Evolutionary conservation across 441 rosid genomes (phyloP).

Genomic region (Metrosideros polymorpha): DNA sequence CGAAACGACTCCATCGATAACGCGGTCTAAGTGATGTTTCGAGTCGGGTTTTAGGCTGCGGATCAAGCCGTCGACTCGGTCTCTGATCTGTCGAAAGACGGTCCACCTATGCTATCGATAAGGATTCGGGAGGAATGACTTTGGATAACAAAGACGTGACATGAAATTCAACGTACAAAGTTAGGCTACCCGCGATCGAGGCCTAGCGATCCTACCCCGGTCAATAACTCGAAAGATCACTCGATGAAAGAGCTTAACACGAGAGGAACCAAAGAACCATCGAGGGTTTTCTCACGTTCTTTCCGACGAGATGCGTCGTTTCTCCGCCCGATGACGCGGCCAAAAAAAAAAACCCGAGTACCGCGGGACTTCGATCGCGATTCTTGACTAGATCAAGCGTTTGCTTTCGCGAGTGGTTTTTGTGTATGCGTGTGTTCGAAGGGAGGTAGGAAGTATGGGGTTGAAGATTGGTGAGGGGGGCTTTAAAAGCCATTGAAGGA

Average conservation of each 20-base stretch:
- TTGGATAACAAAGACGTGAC: not conserved
- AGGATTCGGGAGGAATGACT: not conserved
- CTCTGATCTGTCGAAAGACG: not conserved
- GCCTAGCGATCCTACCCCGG: not conserved
- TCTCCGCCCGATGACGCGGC: no score
- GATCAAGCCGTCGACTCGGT: not conserved
- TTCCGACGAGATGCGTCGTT: not conserved
- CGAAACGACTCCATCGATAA: not conserved
- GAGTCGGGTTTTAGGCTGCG: accelerated
- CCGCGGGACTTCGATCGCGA: not conserved
- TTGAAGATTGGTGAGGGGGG: not conserved
- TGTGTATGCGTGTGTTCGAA: not conserved
- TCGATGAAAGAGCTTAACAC: no score
- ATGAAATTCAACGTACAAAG: not conserved
- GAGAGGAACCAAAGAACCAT: no score
- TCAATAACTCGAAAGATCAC: not conserved
- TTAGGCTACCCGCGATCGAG: not conserved
- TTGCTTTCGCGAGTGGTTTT: not conserved
- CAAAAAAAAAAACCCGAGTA: not conserved
- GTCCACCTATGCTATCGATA: not conserved
- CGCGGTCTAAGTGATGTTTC: not conserved
- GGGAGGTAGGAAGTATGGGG: not conserved
- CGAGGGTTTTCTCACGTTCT: not conserved
- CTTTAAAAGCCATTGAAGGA: not conserved
- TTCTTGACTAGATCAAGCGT: not conserved